Conservation (phyloP, 306 rosid genomes). For the Quercus robur region DNA sequence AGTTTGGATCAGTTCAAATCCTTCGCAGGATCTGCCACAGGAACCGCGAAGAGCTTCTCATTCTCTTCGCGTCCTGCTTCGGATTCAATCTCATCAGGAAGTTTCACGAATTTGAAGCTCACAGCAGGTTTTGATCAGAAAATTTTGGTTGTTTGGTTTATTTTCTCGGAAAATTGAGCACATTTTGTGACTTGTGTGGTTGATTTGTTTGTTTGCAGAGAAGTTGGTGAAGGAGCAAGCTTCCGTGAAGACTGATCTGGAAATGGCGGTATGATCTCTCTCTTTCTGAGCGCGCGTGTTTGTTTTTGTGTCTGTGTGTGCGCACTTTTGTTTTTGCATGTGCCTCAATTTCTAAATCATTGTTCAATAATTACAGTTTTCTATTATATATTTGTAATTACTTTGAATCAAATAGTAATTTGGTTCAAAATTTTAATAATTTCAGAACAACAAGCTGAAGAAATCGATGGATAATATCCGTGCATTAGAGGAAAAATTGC, state of each 20-base stretch:
- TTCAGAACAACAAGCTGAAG: conserved; percentile 76
- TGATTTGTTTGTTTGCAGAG: conserved; percentile 44
- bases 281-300: background rate
- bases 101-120: conserved; percentile 78
- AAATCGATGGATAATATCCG: conserved; percentile 64
- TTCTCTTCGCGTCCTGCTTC: conserved; percentile 45
- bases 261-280: conserved; percentile 63
- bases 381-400: background rate
- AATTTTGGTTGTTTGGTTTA: conserved; percentile 1
- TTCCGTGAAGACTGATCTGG: conserved; percentile 80
- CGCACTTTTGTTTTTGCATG: background rate
- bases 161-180: conserved; percentile 16
- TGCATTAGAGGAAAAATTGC: conserved; percentile 79
- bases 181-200: conserved; percentile 15
- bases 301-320: background rate
- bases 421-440: background rate
- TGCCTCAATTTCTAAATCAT: background rate
- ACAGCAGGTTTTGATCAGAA: conserved; percentile 64
- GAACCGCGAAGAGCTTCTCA: conserved; percentile 46
- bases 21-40: conserved; percentile 48
- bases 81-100: conserved; percentile 60
- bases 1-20: conserved; percentile 84
- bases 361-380: background rate
- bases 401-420: background rate
- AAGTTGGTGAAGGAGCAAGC: conserved; percentile 88